These are phyloP conservation scores for Beauveria brongniartii DNA, from an alignment of 2,329 filamentous ascomycete species.

Conservation along the genomic window DNA sequence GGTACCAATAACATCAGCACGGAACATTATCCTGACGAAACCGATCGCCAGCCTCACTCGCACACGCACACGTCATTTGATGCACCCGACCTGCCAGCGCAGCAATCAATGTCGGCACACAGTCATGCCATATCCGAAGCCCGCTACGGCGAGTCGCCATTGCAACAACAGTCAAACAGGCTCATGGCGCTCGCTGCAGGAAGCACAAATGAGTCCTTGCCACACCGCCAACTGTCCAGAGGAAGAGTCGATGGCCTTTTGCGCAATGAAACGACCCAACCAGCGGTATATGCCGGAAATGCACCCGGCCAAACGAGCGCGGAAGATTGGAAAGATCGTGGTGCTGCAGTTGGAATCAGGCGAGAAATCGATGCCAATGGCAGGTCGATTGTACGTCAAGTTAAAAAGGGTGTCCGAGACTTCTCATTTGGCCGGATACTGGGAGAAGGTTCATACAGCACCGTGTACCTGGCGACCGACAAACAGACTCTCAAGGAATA, in stretches of 20 bases:
- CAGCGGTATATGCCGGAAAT: not conserved
- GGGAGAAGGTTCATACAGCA: slow-evolving; percentile 96
- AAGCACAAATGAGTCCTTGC: slow-evolving; percentile 37
- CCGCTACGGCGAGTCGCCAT: slow-evolving; percentile 13
- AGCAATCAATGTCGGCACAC: not conserved
- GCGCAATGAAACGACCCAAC: not conserved
- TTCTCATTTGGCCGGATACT: slow-evolving; percentile 88
- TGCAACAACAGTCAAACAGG: slow-evolving; percentile 8
- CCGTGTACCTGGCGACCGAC: slow-evolving; percentile 86
- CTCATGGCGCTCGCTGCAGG: not conserved
- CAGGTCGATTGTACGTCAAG: slow-evolving; percentile 68
- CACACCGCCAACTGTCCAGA: slow-evolving; percentile 29
- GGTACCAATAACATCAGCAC: not conserved
- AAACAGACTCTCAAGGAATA: slow-evolving; percentile 92
- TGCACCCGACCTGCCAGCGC: not conserved
- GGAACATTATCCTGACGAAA: not conserved
- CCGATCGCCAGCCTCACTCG: not conserved
- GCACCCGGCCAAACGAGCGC: slow-evolving; percentile 22
- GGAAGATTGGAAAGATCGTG: slow-evolving; percentile 93
- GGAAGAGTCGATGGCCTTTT: not conserved
- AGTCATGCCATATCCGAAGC: slow-evolving; percentile 4
- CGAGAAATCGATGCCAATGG: slow-evolving; percentile 82
- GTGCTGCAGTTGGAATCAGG: slow-evolving; percentile 75
- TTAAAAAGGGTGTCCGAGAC: slow-evolving; percentile 96
- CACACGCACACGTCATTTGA: not conserved